phyloP scores from a whole-genome alignment of 345 rosid species.

The Noccaea caerulescens region DNA sequence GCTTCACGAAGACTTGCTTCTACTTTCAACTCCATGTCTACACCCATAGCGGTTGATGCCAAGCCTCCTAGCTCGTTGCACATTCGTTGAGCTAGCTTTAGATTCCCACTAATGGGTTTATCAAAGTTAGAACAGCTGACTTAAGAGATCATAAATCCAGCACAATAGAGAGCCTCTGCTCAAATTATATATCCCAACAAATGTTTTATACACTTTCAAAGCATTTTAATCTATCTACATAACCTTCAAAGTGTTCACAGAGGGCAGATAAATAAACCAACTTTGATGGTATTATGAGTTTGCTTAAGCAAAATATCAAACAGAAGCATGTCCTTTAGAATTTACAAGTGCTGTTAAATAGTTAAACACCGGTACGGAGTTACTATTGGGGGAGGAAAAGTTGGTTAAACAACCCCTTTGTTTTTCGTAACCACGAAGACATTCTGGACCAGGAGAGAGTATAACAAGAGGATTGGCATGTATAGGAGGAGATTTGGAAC shows the following conservation, averaged over 20 bases:
- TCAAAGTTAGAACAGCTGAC: constrained; percentile 31
- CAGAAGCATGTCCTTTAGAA: background rate
- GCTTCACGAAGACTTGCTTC: constrained; percentile 92
- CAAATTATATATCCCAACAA: constrained; percentile 1
- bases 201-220: constrained; percentile 12
- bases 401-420: constrained; percentile 20
- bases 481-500: constrained; percentile 29
- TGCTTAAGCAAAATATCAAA: constrained; percentile 20
- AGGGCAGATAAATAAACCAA: constrained; percentile 16
- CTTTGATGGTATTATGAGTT: constrained; percentile 15
- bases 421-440: constrained; percentile 19
- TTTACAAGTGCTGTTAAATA: background rate
- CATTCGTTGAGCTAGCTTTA: constrained; percentile 80
- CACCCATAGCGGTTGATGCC: constrained; percentile 77
- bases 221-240: constrained; percentile 18
- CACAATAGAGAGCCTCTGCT: constrained; percentile 4
- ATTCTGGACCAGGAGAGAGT: background rate
- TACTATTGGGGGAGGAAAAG: background rate
- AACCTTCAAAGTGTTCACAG: constrained; percentile 19
- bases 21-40: constrained; percentile 86
- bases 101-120: constrained; percentile 63
- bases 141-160: constrained; percentile 7
- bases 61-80: constrained; percentile 88
- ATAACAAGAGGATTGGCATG: constrained; percentile 26
- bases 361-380: background rate